Conservation (phyloP, 2,329 filamentous ascomycete species). For the Aspergillus unguis region DNA sequence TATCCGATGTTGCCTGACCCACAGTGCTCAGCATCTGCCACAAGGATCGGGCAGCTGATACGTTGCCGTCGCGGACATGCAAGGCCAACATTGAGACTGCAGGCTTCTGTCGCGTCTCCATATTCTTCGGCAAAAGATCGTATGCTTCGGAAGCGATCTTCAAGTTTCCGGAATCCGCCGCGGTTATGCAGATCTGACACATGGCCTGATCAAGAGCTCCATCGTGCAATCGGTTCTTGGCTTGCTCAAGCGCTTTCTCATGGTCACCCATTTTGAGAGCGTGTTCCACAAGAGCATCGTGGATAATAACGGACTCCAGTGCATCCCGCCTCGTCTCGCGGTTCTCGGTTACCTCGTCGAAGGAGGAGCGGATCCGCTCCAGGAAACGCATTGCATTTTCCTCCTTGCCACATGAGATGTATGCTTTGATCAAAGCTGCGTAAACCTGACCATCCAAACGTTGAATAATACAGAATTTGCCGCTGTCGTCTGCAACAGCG, state of each 20-base stretch:
- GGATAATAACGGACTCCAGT: constrained; percentile 69
- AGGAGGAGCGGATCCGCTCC: constrained; percentile 66
- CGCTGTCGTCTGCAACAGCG: constrained; percentile 79
- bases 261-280: constrained; percentile 69
- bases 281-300: constrained; percentile 74
- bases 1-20: constrained; percentile 57
- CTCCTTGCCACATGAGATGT: constrained; percentile 74
- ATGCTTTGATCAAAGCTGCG: constrained; percentile 85
- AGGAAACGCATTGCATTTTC: constrained; percentile 84
- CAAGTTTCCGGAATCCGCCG: constrained; percentile 75
- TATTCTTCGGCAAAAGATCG: constrained; percentile 53
- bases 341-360: constrained; percentile 45
- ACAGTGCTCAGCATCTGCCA: constrained; percentile 69
- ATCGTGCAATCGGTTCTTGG: constrained; percentile 57
- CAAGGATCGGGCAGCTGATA: constrained; percentile 71
- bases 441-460: constrained; percentile 83
- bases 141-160: constrained; percentile 67
- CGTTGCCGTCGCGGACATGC: constrained; percentile 76
- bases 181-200: constrained; percentile 68
- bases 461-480: constrained; percentile 63
- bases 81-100: constrained; percentile 82
- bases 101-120: constrained; percentile 53
- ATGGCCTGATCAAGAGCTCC: constrained; percentile 62
- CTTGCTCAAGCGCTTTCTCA: constrained; percentile 70
- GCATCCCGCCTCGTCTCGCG: constrained; percentile 58